phyloP scores from a whole-genome alignment of 2,329 filamentous ascomycete genomes.

The Penicillium aurantiogriseum region DNA sequence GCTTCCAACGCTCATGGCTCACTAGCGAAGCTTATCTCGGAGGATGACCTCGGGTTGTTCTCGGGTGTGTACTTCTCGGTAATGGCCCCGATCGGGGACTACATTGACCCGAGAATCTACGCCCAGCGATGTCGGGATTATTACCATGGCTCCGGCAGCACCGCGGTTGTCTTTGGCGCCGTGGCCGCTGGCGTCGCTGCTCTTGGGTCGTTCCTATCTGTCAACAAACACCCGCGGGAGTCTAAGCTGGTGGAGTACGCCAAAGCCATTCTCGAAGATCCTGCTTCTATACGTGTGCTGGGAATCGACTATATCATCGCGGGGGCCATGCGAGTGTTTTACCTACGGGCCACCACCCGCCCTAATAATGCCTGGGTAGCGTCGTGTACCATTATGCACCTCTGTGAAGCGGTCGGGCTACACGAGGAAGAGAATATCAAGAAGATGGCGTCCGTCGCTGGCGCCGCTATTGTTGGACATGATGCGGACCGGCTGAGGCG shows the following conservation, averaged over 20 bases:
- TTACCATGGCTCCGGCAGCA: constrained; percentile 20
- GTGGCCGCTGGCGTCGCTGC: constrained; percentile 30
- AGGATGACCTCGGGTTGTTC: constrained; percentile 24
- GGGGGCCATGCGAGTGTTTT: constrained; percentile 31
- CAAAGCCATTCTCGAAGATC: constrained; percentile 34
- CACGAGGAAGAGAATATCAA: constrained; percentile 31
- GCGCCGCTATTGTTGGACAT: constrained; percentile 25
- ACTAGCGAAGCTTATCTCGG: constrained; percentile 26
- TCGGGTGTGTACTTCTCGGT: constrained; percentile 26
- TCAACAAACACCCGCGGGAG: constrained; percentile 24
- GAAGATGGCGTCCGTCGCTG: constrained; percentile 26
- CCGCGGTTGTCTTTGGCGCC: constrained; percentile 24
- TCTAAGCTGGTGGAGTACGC: constrained; percentile 32
- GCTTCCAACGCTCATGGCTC: constrained; percentile 24
- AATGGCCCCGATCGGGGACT: constrained; percentile 24
- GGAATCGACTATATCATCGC: constrained; percentile 31
- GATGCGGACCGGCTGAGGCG: constrained; percentile 32
- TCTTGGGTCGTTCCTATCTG: constrained; percentile 32
- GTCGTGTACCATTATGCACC: constrained; percentile 33
- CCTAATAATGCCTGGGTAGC: constrained; percentile 35
- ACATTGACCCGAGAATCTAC: constrained; percentile 27
- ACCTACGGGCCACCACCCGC: constrained; percentile 32
- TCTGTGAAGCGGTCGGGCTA: constrained; percentile 29
- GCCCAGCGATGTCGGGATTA: constrained; percentile 30
- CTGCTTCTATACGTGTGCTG: constrained; percentile 27